Percentiles rank a stretch among this genome's conserved stretches.
These are phyloP conservation scores for Neospora caninum DNA, from an alignment of 169 alveolate species.

Conservation along the genomic window DNA sequence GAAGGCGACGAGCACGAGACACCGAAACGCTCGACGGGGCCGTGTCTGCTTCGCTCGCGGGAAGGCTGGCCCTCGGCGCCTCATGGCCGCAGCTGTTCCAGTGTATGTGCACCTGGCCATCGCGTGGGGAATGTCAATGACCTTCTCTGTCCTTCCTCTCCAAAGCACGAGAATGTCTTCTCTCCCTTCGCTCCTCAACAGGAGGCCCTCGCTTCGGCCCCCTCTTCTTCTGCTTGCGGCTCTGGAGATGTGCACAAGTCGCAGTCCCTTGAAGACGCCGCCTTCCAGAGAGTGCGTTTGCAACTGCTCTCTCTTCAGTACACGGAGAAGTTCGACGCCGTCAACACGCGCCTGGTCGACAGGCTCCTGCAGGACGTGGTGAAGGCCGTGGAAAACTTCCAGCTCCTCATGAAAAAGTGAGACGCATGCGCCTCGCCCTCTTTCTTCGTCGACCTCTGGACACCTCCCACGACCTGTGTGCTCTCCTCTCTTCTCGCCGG, in stretches of 20 bases:
- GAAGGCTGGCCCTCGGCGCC: not conserved
- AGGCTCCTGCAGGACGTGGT: conserved; percentile 24
- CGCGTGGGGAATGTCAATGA: not conserved
- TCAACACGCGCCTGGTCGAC: conserved; percentile 16
- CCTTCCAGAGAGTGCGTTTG: not conserved
- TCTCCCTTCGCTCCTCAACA: not conserved
- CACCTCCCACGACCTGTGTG: no score
- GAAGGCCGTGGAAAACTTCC: conserved; percentile 29
- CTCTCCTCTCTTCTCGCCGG: no score
- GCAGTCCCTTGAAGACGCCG: not conserved
- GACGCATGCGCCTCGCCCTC: not conserved
- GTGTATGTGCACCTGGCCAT: not conserved
- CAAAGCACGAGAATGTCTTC: not conserved
- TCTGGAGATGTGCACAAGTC: not conserved
- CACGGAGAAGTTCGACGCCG: not conserved
- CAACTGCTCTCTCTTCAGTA: conserved; percentile 25
- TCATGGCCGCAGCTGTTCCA: not conserved
- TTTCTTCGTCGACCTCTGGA: no score
- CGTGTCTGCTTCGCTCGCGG: not conserved
- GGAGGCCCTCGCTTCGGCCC: not conserved
- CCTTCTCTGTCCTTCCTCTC: not conserved
- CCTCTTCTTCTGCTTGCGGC: not conserved
- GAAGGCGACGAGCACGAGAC: not conserved
- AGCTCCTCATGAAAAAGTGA: conserved; percentile 24
- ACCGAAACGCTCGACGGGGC: not conserved